phyloP scores from a whole-genome alignment of 345 rosid genomes.

The Lagerstroemia speciosa region DNA sequence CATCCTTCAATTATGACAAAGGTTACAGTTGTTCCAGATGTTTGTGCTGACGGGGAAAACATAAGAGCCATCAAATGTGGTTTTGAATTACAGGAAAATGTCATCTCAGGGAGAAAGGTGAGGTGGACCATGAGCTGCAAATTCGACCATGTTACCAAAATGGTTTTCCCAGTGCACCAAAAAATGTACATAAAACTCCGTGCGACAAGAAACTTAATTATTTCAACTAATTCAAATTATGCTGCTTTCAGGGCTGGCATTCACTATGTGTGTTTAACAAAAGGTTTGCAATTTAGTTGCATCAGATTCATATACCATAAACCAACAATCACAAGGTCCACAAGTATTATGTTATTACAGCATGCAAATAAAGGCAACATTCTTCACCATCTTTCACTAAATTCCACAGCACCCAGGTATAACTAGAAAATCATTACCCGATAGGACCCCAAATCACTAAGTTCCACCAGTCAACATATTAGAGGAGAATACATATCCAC shows the following conservation, averaged over 20 bases:
- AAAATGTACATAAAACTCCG: neutral
- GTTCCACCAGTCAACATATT: neutral
- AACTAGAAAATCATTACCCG: no score
- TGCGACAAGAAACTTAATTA: neutral
- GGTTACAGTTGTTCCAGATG: constrained; percentile 95
- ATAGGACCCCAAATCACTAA: no score
- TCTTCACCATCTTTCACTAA: neutral
- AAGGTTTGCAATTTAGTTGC: neutral
- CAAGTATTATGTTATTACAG: neutral
- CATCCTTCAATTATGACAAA: constrained; percentile 94
- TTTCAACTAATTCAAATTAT: neutral
- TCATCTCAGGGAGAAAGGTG: neutral
- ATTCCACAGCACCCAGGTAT: neutral
- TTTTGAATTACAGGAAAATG: neutral
- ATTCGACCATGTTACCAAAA: no score
- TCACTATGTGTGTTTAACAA: neutral
- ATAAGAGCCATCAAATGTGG: neutral
- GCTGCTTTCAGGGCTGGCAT: neutral
- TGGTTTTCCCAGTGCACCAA: neutral
- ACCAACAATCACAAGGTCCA: neutral
- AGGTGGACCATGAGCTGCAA: neutral
- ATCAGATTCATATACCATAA: neutral
- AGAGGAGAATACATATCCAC: neutral
- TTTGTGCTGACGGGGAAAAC: constrained; percentile 49
- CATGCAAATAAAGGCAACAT: neutral